Conservation (phyloP, 1,284 basidiomycete species). For the Cutaneotrichosporon daszewskae region DNA sequence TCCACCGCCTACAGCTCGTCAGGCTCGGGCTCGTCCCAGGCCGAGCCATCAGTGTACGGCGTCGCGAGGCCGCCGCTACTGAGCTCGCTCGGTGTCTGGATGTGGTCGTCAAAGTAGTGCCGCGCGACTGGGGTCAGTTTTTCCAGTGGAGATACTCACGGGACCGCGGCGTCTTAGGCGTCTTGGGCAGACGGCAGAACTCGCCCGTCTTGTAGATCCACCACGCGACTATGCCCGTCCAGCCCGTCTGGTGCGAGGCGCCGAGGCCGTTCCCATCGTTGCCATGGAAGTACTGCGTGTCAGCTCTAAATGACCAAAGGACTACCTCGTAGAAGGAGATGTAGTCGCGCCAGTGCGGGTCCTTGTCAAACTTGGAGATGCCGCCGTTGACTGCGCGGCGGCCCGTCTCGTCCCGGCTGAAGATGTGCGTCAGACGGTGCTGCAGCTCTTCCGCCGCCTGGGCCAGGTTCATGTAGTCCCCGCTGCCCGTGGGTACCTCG, state of each 20-base stretch:
- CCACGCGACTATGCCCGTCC: conserved; percentile 89
- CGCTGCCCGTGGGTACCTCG: conserved; percentile 91
- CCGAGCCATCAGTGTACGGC: conserved; percentile 35
- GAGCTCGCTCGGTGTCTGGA: conserved; percentile 44
- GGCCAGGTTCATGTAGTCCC: conserved; percentile 91
- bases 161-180: conserved; percentile 57
- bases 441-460: conserved; percentile 94
- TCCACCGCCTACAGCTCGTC: conserved; percentile 36
- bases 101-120: conserved; percentile 81
- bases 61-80: conserved; percentile 22
- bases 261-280: conserved; percentile 87
- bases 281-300: conserved; percentile 97
- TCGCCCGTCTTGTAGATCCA: conserved; percentile 75
- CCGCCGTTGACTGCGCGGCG: conserved; percentile 87
- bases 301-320: too few species aligned
- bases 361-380: conserved; percentile 75
- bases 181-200: conserved; percentile 75
- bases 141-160: conserved; percentile 51
- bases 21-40: conserved; percentile 35
- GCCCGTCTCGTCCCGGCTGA: conserved; percentile 79
- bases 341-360: conserved; percentile 95
- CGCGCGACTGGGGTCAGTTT: conserved; percentile 80
- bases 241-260: conserved; percentile 95
- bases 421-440: conserved; percentile 92
- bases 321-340: conserved; percentile 49